These are phyloP conservation scores for Diaporthe batatas DNA, from an alignment of 2,329 filamentous ascomycete genomes.

Conservation along the genomic window DNA sequence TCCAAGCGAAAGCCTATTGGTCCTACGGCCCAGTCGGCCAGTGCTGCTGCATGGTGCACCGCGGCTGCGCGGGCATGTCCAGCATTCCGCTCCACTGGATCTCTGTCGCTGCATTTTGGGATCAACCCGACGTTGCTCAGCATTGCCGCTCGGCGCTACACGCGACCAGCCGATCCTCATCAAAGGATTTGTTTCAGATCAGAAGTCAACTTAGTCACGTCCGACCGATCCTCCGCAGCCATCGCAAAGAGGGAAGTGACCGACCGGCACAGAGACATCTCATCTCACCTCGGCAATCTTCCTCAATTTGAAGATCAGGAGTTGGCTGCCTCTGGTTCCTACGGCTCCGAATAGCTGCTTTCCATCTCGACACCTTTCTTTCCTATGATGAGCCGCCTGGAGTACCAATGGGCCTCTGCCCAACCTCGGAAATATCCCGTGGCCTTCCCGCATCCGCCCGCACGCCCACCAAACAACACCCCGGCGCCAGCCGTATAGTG, in stretches of 20 bases:
- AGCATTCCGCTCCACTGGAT: constrained; percentile 30
- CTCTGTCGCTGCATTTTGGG: constrained; percentile 24
- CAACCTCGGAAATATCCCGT: constrained; percentile 24
- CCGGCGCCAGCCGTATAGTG: background rate
- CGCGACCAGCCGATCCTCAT: constrained; percentile 41
- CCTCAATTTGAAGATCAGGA: constrained; percentile 30
- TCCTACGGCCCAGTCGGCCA: background rate
- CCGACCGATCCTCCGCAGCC: constrained; percentile 23
- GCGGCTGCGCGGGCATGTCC: constrained; percentile 22
- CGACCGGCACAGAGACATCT: constrained; percentile 31
- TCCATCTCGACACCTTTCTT: background rate
- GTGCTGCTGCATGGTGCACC: constrained; percentile 20
- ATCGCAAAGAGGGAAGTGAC: constrained; percentile 28
- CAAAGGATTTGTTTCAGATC: constrained; percentile 39
- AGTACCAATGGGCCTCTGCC: background rate
- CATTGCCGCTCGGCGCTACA: constrained; percentile 24
- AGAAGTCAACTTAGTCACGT: constrained; percentile 37
- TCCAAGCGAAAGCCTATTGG: constrained; percentile 25
- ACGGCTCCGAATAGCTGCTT: constrained; percentile 23
- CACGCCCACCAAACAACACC: background rate
- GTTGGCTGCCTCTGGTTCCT: constrained; percentile 31
- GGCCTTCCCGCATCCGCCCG: background rate
- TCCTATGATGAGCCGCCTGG: background rate
- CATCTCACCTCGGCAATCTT: constrained; percentile 36
- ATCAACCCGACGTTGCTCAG: constrained; percentile 24